A percentile compares a stretch with the other conserved stretches of the same genome.
Evolutionary conservation across 140 eudicot genomes (phyloP).

Genomic region (Erigeron philadelphicus): DNA sequence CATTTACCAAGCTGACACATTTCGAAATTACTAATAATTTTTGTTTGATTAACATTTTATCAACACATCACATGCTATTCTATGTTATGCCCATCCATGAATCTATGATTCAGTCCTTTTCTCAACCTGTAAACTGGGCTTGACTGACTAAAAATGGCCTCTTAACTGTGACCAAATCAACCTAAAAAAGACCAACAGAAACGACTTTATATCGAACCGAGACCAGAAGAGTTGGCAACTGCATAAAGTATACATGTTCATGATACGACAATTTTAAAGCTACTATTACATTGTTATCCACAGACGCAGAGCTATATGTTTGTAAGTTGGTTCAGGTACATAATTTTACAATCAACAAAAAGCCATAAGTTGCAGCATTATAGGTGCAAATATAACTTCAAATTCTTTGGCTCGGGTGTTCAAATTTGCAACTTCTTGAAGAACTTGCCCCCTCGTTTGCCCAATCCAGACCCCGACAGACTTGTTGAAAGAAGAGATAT

Average conservation of each 20-base stretch:
- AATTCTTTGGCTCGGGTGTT: conserved; percentile 15
- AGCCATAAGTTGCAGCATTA: neutral
- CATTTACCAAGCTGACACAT: no score
- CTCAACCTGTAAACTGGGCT: no score
- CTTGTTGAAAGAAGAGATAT: conserved; percentile 49
- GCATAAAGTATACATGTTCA: conserved; percentile 21
- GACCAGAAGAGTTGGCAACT: neutral
- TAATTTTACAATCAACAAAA: conserved; percentile 13
- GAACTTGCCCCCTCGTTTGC: conserved; percentile 69
- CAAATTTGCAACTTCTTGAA: conserved; percentile 60
- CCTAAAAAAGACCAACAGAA: no score
- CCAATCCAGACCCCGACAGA: conserved; percentile 64
- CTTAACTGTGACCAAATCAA: no score
- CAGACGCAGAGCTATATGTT: conserved; percentile 3
- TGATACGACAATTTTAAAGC: conserved; percentile 19
- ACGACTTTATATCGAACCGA: neutral
- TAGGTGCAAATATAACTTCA: neutral
- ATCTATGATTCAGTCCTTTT: no score
- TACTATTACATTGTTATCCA: conserved; percentile 6
- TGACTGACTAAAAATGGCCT: no score
- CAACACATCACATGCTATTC: no score
- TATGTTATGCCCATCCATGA: no score
- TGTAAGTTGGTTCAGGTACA: neutral
- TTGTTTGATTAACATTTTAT: no score
- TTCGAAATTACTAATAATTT: no score